A percentile compares a stretch with the other conserved stretches of the same genome.
Conservation (phyloP, 768 basidiomycete genomes). For the Naganishia kalamii region DNA sequence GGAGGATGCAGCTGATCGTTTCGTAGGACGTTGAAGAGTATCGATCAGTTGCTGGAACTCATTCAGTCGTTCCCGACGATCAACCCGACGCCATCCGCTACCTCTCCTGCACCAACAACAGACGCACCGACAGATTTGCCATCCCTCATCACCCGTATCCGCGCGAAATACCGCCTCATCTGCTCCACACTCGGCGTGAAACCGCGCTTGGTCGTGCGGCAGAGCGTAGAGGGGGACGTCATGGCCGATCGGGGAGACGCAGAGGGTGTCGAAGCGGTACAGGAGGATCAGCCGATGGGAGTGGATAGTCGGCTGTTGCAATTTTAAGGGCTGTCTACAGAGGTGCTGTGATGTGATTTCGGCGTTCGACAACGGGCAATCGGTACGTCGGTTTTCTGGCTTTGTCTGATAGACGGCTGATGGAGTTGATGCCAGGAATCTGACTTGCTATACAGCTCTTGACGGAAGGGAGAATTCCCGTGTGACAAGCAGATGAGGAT, state of each 20-base stretch:
- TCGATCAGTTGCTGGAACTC: slow-evolving; percentile 63
- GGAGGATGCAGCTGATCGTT: neutral
- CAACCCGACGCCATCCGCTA: slow-evolving; percentile 57
- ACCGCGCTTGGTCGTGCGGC: slow-evolving; percentile 44
- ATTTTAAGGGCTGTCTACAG: no score
- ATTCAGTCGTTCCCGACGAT: slow-evolving; percentile 67
- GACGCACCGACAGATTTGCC: slow-evolving; percentile 57
- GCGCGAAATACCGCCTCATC: slow-evolving; percentile 76
- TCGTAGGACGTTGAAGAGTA: slow-evolving; percentile 52
- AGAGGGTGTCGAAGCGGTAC: neutral
- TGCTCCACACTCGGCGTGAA: slow-evolving; percentile 73
- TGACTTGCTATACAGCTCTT: no score
- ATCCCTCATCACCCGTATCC: slow-evolving; percentile 71
- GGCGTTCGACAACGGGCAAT: no score
- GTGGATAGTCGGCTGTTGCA: slow-evolving; percentile 9
- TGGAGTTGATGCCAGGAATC: no score
- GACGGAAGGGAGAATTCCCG: no score
- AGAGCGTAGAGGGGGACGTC: neutral
- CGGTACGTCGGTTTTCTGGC: no score
- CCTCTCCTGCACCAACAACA: neutral
- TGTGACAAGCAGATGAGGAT: no score
- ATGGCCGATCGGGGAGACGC: slow-evolving; percentile 10
- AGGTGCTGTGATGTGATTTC: no score
- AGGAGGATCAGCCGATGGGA: neutral
- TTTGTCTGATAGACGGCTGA: no score